Percentiles rank a stretch among this genome's conserved stretches.
These are phyloP conservation scores for Fusarium chlamydosporum DNA, from an alignment of 2,329 filamentous ascomycete species.

Conservation along the genomic window DNA sequence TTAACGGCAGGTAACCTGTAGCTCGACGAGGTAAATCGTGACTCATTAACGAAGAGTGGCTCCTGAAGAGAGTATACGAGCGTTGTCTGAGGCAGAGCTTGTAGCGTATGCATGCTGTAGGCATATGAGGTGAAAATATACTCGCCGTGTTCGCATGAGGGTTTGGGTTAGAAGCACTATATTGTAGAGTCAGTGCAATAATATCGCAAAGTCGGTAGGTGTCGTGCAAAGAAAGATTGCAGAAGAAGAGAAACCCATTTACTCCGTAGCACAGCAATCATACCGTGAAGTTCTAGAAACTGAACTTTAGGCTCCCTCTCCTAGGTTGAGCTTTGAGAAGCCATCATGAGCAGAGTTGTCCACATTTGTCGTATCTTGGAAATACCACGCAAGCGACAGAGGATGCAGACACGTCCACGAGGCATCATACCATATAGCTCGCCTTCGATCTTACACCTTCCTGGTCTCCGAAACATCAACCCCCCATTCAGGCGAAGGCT, in stretches of 20 bases:
- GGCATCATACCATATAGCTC: conserved; percentile 16
- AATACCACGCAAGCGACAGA: background rate
- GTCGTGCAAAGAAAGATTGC: background rate
- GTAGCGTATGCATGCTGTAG: too few relatives aligned
- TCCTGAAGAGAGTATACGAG: background rate
- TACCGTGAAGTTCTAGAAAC: conserved; percentile 2
- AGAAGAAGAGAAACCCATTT: background rate
- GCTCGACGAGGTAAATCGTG: background rate
- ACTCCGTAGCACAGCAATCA: background rate
- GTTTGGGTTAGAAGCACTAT: background rate
- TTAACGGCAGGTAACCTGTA: background rate
- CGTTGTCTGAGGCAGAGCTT: background rate
- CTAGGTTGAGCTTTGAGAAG: conserved; percentile 1
- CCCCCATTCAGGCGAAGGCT: conserved; percentile 27
- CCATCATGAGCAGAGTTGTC: conserved; percentile 20
- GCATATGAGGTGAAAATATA: background rate
- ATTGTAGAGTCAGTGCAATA: background rate
- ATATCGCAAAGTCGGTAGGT: background rate
- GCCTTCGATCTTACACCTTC: conserved; percentile 26
- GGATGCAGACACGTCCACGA: conserved; percentile 7
- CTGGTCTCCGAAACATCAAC: conserved; percentile 32
- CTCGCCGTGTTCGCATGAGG: background rate
- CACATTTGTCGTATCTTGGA: conserved; percentile 9
- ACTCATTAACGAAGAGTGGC: background rate
- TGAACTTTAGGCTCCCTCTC: background rate